These are phyloP conservation scores for Kappamyces sp. DNA, from an alignment of 192 early-diverging fungal genomes.

Conservation along the genomic window DNA sequence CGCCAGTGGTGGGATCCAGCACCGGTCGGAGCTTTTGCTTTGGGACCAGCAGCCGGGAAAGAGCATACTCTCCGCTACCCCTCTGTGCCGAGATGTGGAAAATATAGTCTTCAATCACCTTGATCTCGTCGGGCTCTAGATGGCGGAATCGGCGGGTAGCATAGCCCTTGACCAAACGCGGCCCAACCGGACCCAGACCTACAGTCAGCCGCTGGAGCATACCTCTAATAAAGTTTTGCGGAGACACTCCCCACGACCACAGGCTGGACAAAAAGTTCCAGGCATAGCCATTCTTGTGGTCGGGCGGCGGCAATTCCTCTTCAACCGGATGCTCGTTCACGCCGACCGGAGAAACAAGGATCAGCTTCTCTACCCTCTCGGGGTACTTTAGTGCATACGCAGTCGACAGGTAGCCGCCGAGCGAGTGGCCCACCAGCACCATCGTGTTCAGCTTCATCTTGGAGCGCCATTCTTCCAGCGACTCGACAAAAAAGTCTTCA, in stretches of 20 bases:
- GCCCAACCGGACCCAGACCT: slow-evolving; percentile 65
- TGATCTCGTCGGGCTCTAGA: slow-evolving; percentile 60
- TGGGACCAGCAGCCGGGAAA: slow-evolving; percentile 58
- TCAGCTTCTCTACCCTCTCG: slow-evolving; percentile 75
- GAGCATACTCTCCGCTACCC: slow-evolving; percentile 78
- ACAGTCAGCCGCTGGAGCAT: no score
- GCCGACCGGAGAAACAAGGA: slow-evolving; percentile 70
- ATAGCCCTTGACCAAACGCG: slow-evolving; percentile 48
- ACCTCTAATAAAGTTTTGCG: slow-evolving; percentile 16
- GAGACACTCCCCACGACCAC: slow-evolving; percentile 77
- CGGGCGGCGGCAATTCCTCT: neutral
- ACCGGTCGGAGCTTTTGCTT: no score
- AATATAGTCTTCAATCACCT: slow-evolving; percentile 70
- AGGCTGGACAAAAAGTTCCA: slow-evolving; percentile 36
- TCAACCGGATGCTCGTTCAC: slow-evolving; percentile 17
- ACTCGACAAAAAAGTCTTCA: slow-evolving; percentile 84
- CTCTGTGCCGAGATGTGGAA: slow-evolving; percentile 70
- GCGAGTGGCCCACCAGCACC: slow-evolving; percentile 62
- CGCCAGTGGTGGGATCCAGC: slow-evolving; percentile 28
- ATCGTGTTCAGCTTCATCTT: slow-evolving; percentile 73
- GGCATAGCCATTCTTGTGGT: slow-evolving; percentile 17
- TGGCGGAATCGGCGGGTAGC: slow-evolving; percentile 53
- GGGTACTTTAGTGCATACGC: slow-evolving; percentile 87
- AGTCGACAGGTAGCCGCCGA: slow-evolving; percentile 62
- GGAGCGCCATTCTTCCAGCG: slow-evolving; percentile 82